Evolutionary conservation across 768 basidiomycete species (phyloP).

Genomic region (Naganishia kalamii): DNA sequence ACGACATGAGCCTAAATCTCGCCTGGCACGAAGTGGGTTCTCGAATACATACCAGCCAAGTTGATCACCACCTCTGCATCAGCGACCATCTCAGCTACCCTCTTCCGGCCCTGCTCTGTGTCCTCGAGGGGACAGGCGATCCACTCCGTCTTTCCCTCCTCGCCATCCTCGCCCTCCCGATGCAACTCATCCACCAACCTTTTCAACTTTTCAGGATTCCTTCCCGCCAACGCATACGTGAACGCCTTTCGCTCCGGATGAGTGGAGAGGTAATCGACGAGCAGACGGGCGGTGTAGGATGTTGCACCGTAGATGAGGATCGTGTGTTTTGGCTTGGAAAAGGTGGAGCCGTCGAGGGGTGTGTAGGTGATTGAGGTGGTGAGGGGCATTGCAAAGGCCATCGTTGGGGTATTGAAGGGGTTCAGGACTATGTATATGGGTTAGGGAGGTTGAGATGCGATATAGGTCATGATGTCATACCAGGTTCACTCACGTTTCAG

Average conservation of each 20-base stretch:
- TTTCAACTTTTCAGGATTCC: conserved; percentile 50
- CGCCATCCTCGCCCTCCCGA: conserved; percentile 28
- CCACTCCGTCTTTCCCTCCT: conserved; percentile 7
- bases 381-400: conserved; percentile 3
- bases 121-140: conserved; percentile 21
- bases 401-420: neutral
- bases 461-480: neutral
- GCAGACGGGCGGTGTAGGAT: conserved; percentile 59
- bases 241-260: conserved; percentile 60
- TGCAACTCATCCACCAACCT: conserved; percentile 27
- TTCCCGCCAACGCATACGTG: conserved; percentile 63
- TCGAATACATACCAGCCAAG: conserved; percentile 37
- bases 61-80: conserved; percentile 35
- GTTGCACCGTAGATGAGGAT: conserved; percentile 43
- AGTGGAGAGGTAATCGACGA: conserved; percentile 59
- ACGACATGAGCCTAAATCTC: neutral
- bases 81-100: conserved; percentile 15
- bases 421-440: neutral
- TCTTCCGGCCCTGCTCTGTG: conserved; percentile 28
- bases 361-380: conserved; percentile 5
- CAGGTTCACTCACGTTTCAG: neutral
- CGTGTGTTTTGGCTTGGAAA: conserved; percentile 27
- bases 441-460: neutral
- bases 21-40: too few relatives aligned
- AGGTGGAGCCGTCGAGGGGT: conserved; percentile 10